Base-by-base conservation (phyloP, 2,329 filamentous ascomycete species). In the Metarhizium guizhouense region DNA sequence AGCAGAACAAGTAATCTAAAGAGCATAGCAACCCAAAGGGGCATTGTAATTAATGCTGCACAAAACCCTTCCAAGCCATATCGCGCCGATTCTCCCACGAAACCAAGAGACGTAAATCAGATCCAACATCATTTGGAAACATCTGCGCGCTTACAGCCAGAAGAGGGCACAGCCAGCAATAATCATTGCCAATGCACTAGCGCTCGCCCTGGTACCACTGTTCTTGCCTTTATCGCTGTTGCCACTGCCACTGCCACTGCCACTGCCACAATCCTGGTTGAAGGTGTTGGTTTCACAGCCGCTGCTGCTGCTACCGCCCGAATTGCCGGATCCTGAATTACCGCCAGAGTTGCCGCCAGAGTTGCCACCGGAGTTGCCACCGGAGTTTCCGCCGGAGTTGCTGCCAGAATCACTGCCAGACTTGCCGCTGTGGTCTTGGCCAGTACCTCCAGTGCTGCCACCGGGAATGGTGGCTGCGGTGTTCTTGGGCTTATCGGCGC, bases 211-310 rank as follows among this genome's bases (percentile, higher is more conserved):
- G 57, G 63, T 63, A 55, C 68, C 64, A 13, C 61, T 62, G 54
- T 62, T 72, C 60, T 67, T 69, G 55, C 66, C 66, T 25, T 25
- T 25, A 25, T 25, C 25, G 25, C 25, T 25, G 38, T 63, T 64
- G 50, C 64, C 64, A 25, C 57, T 20, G 66, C 34, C 53, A 47
- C 47, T 58, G 38, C 56, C 59, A 48, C 52, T 56, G 10, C 54
- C 57, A 51, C 52, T 58, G 58, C 63, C 62, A 62, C 74, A 76
- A 56, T 67, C 61, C 61, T 77, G 74, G 55, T 69, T 67, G 62
- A 79, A 79, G 51, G 67, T 68, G 36, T 60, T 67, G 7, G 66
- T 59, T 11, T 67, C 61, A 60, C 76, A 78, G 56, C 65, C 63
- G 18, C 62, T 56, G 14, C 64, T 66, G 20, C 57, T 54, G 32